A percentile compares a stretch with the other conserved stretches of the same genome.
phyloP scores from a whole-genome alignment of 257 asterid genomes.

The Parsonsia alboflavescens region DNA sequence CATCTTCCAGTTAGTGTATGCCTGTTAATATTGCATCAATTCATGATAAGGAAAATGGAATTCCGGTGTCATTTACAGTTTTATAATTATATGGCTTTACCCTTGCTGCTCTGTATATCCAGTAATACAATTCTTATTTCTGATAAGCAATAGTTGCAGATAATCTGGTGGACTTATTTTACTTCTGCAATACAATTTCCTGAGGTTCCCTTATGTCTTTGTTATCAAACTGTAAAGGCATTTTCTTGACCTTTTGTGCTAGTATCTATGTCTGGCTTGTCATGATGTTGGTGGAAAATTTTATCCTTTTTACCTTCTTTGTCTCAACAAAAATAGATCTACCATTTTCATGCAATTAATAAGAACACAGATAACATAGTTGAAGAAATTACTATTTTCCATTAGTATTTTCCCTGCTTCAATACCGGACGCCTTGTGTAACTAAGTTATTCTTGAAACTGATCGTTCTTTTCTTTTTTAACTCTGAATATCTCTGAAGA shows the following conservation, averaged over 20 bases:
- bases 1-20: background rate
- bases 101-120: background rate
- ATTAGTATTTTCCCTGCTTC: background rate
- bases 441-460: background rate
- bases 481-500: background rate
- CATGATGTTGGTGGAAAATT: background rate
- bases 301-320: background rate
- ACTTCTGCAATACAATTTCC: background rate
- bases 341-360: background rate
- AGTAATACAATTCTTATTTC: background rate
- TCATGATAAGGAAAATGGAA: background rate
- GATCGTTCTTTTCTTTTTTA: too few relatives aligned
- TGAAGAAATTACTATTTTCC: too few relatives aligned
- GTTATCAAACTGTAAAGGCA: background rate
- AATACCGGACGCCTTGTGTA: background rate
- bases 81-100: background rate
- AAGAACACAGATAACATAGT: background rate
- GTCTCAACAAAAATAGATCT: background rate
- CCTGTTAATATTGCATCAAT: background rate
- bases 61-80: background rate
- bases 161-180: background rate
- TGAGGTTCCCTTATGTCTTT: background rate
- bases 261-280: background rate
- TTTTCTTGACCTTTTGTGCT: background rate
- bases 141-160: background rate